phyloP scores from a whole-genome alignment of 345 rosid genomes.

The Sisymbrium irio region DNA sequence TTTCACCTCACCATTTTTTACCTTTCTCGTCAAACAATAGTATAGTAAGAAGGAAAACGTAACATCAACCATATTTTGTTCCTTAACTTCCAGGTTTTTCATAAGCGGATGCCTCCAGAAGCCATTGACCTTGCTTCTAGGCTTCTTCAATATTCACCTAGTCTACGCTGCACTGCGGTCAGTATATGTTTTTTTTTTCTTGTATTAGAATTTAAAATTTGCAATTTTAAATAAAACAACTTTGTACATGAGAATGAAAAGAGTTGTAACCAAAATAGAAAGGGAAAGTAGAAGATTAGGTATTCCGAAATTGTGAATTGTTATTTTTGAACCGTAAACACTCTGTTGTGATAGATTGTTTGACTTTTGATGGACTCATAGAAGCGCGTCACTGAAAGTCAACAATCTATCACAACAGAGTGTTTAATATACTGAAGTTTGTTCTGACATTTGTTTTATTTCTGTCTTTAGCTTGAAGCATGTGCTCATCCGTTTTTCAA shows the following conservation, averaged over 20 bases:
- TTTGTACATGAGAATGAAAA: too few species aligned
- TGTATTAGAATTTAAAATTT: too few species aligned
- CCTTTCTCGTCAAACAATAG: background rate
- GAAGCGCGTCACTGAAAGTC: background rate
- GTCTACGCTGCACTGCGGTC: constrained; percentile 75
- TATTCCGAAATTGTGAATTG: too few species aligned
- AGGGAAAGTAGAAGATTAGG: too few species aligned
- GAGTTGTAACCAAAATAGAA: too few species aligned
- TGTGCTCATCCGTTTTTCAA: constrained; percentile 78
- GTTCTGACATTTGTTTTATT: background rate
- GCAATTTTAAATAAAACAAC: too few species aligned
- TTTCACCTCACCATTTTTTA: background rate
- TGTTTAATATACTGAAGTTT: background rate
- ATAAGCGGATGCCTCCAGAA: constrained; percentile 83
- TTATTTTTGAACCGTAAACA: background rate
- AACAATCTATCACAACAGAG: too few species aligned
- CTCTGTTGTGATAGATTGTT: background rate
- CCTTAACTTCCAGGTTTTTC: constrained; percentile 53
- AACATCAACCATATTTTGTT: constrained; percentile 3
- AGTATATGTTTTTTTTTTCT: constrained; percentile 25
- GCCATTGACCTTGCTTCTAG: constrained; percentile 57
- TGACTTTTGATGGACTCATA: background rate
- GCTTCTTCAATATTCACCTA: constrained; percentile 62
- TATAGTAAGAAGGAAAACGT: background rate
- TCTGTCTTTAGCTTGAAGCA: constrained; percentile 60